A percentile compares a stretch with the other conserved stretches of the same genome.
These are phyloP conservation scores for Aspergillus ochraceoroseus DNA, from an alignment of 2,329 filamentous ascomycete species.

Conservation along the genomic window DNA sequence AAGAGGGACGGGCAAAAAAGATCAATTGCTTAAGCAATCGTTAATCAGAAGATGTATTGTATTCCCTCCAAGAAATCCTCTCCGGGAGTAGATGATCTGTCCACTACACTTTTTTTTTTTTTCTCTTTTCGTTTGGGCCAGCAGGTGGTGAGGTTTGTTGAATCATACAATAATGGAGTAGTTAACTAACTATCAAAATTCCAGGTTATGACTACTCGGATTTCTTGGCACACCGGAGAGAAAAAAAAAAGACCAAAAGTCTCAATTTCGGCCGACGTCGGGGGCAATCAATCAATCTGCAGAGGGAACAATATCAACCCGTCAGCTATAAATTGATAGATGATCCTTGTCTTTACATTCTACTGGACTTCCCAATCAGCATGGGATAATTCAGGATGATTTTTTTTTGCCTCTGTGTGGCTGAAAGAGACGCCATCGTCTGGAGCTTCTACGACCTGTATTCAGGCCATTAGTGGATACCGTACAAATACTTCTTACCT, in stretches of 20 bases:
- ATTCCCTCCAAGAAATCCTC: neutral
- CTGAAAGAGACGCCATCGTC: no score
- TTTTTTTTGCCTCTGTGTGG: constrained; percentile 2
- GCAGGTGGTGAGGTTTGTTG: neutral
- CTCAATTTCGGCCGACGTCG: constrained; percentile 16
- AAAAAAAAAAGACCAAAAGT: constrained; percentile 7
- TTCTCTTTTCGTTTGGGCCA: no score
- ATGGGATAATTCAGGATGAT: neutral
- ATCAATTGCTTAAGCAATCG: neutral
- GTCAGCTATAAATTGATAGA: no score
- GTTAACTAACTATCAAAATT: constrained; percentile 1
- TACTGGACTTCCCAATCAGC: constrained; percentile 3
- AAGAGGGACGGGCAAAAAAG: neutral
- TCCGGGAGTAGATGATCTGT: neutral
- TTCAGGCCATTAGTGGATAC: no score
- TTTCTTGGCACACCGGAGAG: constrained; percentile 15
- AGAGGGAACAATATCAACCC: neutral
- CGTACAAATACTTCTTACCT: no score
- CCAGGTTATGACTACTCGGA: constrained; percentile 13
- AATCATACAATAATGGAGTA: no score
- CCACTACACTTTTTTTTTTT: neutral
- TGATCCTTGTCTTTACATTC: neutral
- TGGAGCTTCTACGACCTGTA: no score
- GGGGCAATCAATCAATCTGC: no score
- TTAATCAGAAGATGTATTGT: neutral